Base-by-base conservation (phyloP, 139 green algal species). In the Edaphochlamys debaryana region DNA sequence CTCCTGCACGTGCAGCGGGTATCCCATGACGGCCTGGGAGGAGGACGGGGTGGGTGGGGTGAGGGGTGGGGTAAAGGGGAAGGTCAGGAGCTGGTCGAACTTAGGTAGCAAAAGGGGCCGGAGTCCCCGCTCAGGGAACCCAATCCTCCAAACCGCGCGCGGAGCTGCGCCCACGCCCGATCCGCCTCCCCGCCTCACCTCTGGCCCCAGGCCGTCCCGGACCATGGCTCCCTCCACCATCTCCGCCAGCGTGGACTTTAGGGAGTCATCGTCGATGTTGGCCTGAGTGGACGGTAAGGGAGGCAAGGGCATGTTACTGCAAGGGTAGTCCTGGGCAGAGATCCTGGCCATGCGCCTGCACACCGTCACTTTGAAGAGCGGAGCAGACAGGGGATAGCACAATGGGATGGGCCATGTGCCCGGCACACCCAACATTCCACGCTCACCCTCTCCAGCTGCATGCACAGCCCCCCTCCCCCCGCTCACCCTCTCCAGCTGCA, bases 201-300 rank as follows among this genome's bases (percentile, higher is more conserved):
- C 75, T 9, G 60, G 75, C 22, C 30, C n/a, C 37, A 81, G 75
- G 40, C 75, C 75, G 40, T 81, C 75, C 37, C 75, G 75, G n/a
- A 71, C 60, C 75, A 81, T 81, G 29, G 75, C 62, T 0, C 4
- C 29, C 40, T 71, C 60, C 40, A 71, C 60, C 36, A 81, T 8
- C 30, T 29, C 17, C 30, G n/a, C 8, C 41, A 81, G 41, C 32
- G 32, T 5, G 41, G 34, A 41, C 75, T 81, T 60, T 30, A 81
- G 48, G 41, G 54, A 70, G 75, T 60, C 38, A 41, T 81, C 58
- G 19, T 63, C 60, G 0, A 62, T 37, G n/a, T 36, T 72, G 19
- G 75, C 75, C 75, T 81, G 40, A 23, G 58, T 29, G 73, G 25
- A 15, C 4, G 32, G 15, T 38, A 23, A 20, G 11, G 22, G 17